Evolutionary conservation across 129 eudicot species (phyloP), one percentile per base, ranked within the genome.

Genomic region (Solidago caesia): DNA sequence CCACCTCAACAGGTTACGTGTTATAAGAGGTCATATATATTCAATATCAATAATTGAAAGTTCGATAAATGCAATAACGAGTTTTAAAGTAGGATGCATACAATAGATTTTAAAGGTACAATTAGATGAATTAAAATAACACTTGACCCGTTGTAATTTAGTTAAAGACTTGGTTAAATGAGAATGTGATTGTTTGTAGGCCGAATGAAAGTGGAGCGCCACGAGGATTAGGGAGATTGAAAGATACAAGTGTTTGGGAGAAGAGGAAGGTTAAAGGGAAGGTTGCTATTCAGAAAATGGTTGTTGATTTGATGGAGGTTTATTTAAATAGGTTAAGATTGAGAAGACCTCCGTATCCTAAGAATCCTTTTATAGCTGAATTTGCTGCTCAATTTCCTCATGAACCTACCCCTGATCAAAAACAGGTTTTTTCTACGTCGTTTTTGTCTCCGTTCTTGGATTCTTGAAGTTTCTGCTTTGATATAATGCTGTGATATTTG

Each of bases 211-310:
- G 81, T 44, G 84, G 82, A 72, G 92, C 71, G 48, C 97, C 98
- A 14, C 85, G 87, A 44, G 82, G 89, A 33, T 81, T 93, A 84
- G 92, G 98, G 77, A 93, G 92, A 80, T 83, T 93, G 82, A 90
- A 82, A 79, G 98, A 93, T 74, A 86, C 92, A 10, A 85, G 84
- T 83, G 83, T 89, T 33, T 93, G 98, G 98, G 97, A 93, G 81
- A 90, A 80, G 86, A 86, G 98, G 77, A 93, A 89, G 84, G 72
- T 79, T 44, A 93, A 90, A 75, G 98, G 98, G 77, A 90, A 90
- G 81, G 98, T 93, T 83, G 98, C 98, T 4, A 89, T 93, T 82
- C 97, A 93, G 81, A 90, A 77, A 79, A 93, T 93, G 98, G 98
- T 93, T 68, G 98, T 93, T 53, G 98, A 93, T 75, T 71, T 93